Conservation (phyloP, 202 grass and related monocot genomes). For the Musa balbisiana region DNA sequence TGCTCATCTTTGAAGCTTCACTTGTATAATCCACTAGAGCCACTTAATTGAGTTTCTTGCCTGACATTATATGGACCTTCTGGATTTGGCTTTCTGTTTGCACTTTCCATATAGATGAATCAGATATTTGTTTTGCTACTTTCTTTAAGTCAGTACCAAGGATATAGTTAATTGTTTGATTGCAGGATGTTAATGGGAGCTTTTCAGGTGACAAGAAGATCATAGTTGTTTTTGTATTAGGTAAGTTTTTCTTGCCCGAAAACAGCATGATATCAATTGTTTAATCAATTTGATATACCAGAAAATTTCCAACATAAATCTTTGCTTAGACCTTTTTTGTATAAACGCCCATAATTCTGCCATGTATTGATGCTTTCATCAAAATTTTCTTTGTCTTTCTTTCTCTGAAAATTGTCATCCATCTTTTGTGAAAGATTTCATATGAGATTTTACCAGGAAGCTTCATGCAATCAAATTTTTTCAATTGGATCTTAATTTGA, state of each 20-base stretch:
- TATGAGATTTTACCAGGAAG: not conserved
- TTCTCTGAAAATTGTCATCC: not conserved
- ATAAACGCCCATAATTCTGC: not conserved
- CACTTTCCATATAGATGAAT: not conserved
- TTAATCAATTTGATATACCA: not conserved
- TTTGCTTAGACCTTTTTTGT: not conserved
- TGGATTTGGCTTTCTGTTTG: not conserved
- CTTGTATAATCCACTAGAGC: not conserved
- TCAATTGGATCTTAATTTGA: not conserved
- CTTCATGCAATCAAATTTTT: not conserved
- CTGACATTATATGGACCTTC: not conserved
- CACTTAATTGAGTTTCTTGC: not conserved
- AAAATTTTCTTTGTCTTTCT: not conserved
- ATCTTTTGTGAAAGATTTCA: not conserved
- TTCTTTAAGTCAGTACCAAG: not conserved
- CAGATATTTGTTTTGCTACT: not conserved
- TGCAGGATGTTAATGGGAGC: constrained; percentile 18
- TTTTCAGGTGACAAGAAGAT: constrained; percentile 20
- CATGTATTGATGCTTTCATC: not conserved
- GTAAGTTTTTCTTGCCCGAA: constrained; percentile 7
- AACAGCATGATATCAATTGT: not conserved
- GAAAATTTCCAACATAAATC: not conserved
- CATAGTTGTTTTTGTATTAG: constrained; percentile 21
- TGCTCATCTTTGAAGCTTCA: not conserved
- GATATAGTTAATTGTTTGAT: not conserved